phyloP scores from a whole-genome alignment of 73 alveolate genomes.

The Tetrahymena borealis region DNA sequence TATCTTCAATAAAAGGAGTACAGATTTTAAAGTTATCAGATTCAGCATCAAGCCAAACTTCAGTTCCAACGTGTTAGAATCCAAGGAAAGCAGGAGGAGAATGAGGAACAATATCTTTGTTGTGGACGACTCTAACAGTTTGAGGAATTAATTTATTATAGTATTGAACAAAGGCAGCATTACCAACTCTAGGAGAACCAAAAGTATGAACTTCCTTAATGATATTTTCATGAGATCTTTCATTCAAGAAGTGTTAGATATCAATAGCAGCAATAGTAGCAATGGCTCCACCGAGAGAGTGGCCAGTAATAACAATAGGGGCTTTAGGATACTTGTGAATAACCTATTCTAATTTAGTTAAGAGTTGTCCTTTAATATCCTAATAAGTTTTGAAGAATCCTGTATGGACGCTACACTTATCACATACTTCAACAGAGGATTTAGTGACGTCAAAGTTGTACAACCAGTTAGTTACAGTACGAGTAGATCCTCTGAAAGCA shows the following conservation, averaged over 20 bases:
- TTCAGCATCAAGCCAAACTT: constrained; percentile 16
- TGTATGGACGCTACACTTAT: constrained; percentile 19
- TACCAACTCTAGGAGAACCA: constrained; percentile 40
- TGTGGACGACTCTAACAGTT: constrained; percentile 3
- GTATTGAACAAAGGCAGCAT: neutral
- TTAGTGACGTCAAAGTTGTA: constrained; percentile 18
- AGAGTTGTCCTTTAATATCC: constrained; percentile 5
- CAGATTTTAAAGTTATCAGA: neutral
- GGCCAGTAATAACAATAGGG: constrained; percentile 17
- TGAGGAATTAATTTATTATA: neutral
- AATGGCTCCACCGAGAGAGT: constrained; percentile 37
- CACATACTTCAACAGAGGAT: constrained; percentile 12
- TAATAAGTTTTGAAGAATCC: constrained; percentile 35
- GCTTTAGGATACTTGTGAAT: constrained; percentile 17
- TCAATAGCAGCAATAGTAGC: constrained; percentile 30
- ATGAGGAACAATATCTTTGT: constrained; percentile 30
- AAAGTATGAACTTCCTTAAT: constrained; percentile 3
- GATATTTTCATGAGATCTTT: neutral
- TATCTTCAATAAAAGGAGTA: neutral
- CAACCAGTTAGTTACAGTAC: constrained; percentile 18
- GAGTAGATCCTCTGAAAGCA: constrained; percentile 19
- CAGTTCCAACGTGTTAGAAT: constrained; percentile 15
- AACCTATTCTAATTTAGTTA: neutral
- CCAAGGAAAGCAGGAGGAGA: constrained; percentile 8
- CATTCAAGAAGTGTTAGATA: neutral